phyloP scores from a whole-genome alignment of 1,139 yeast genomes.

The Hemisphaericaspora xylanilytica region DNA sequence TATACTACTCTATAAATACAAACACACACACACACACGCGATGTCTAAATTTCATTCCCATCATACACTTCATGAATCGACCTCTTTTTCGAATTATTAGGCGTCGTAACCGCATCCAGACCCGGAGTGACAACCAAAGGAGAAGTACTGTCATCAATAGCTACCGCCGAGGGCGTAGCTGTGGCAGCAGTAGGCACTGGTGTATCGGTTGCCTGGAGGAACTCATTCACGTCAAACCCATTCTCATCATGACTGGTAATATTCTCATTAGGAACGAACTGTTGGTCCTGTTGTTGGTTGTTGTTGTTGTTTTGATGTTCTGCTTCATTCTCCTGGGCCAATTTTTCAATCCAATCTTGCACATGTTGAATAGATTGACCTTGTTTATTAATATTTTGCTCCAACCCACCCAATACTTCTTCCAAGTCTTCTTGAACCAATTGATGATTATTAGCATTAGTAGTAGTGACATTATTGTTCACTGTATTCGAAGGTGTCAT shows the following conservation, averaged over 20 bases:
- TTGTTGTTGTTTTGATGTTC: neutral
- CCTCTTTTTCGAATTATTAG: slow-evolving; percentile 14
- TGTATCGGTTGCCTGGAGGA: slow-evolving; percentile 21
- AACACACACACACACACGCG: no score
- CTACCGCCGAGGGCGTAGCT: neutral
- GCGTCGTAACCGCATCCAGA: slow-evolving; percentile 3
- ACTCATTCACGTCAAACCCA: slow-evolving; percentile 41
- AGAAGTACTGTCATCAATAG: slow-evolving; percentile 12
- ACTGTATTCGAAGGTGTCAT: slow-evolving; percentile 7
- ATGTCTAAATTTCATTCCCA: slow-evolving; percentile 13
- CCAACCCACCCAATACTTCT: slow-evolving; percentile 35
- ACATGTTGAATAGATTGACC: slow-evolving; percentile 58
- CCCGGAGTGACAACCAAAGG: slow-evolving; percentile 13
- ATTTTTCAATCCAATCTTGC: slow-evolving; percentile 55
- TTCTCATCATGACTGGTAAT: slow-evolving; percentile 21
- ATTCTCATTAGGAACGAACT: neutral
- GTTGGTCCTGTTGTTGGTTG: neutral
- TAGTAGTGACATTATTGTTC: slow-evolving; percentile 3
- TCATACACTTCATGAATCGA: slow-evolving; percentile 21
- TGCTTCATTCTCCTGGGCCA: slow-evolving; percentile 27
- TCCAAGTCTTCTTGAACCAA: slow-evolving; percentile 1
- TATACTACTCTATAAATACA: no score
- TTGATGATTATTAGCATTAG: neutral
- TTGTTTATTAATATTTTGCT: slow-evolving; percentile 46
- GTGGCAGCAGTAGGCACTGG: slow-evolving; percentile 9